These are phyloP conservation scores for Penicillium sp. DNA, from an alignment of 2,329 filamentous ascomycete genomes.

Conservation along the genomic window DNA sequence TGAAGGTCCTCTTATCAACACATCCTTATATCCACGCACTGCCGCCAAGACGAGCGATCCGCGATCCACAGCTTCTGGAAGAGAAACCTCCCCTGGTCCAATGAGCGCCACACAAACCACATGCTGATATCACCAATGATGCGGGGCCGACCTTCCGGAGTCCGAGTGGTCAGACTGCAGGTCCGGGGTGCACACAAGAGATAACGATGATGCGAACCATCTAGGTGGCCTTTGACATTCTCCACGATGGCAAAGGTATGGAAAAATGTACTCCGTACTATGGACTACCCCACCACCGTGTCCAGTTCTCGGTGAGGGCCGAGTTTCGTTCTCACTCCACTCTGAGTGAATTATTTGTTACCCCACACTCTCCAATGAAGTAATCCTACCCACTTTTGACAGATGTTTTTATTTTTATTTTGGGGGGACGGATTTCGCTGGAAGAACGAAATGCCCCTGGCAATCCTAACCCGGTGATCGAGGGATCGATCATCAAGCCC, in stretches of 20 bases:
- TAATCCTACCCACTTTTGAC: conserved; percentile 3
- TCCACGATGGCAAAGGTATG: background rate
- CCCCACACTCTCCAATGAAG: conserved; percentile 13
- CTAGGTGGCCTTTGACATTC: background rate
- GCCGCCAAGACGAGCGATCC: conserved; percentile 23
- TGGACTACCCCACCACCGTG: conserved; percentile 1
- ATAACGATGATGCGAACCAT: background rate
- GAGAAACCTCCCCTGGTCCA: conserved; percentile 9
- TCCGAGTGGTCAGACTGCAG: conserved; percentile 1
- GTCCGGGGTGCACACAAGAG: background rate
- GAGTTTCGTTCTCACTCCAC: conserved; percentile 6
- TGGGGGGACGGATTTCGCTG: background rate
- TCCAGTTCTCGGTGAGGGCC: conserved; percentile 23
- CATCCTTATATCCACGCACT: background rate
- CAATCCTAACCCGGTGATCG: background rate
- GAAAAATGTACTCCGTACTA: background rate
- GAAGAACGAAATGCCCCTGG: conserved; percentile 4
- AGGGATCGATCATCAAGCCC: background rate
- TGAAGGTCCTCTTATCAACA: background rate
- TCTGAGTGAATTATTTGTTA: conserved; percentile 10
- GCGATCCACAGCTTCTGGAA: conserved; percentile 30
- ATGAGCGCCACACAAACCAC: conserved; percentile 5
- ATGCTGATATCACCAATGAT: conserved; percentile 23
- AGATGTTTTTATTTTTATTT: background rate
- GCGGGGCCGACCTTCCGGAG: conserved; percentile 20